Evolutionary conservation across 306 rosid species (phyloP).

Genomic region (Cyclanthera cordifolia): DNA sequence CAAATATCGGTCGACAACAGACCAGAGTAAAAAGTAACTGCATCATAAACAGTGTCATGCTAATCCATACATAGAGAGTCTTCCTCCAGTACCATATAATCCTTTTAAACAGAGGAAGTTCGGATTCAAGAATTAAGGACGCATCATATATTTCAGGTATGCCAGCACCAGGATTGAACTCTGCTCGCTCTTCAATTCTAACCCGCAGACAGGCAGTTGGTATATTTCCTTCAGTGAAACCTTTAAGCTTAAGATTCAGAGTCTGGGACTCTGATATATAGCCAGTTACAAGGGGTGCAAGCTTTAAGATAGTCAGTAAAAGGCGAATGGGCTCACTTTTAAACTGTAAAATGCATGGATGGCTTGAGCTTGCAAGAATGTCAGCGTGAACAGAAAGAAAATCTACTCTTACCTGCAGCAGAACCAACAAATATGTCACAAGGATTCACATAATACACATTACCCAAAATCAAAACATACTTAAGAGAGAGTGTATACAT

Average conservation of each 20-base stretch:
- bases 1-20: constrained; percentile 47
- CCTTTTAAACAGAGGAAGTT: constrained; percentile 51
- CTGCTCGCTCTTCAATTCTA: constrained; percentile 64
- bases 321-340: constrained; percentile 67
- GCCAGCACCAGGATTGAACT: constrained; percentile 59
- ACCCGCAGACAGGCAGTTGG: constrained; percentile 65
- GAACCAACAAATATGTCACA: constrained; percentile 2
- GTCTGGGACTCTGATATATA: constrained; percentile 54
- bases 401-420: constrained; percentile 46
- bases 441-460: neutral
- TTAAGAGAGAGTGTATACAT: neutral
- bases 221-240: constrained; percentile 40
- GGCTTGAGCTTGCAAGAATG: constrained; percentile 55
- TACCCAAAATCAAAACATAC: neutral
- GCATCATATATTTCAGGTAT: constrained; percentile 77
- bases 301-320: constrained; percentile 44
- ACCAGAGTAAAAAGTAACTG: constrained; percentile 40
- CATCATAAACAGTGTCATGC: constrained; percentile 35
- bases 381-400: constrained; percentile 41
- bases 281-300: constrained; percentile 58
- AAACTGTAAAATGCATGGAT: constrained; percentile 65
- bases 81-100: constrained; percentile 71
- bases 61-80: constrained; percentile 54
- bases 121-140: constrained; percentile 36
- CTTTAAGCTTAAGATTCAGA: constrained; percentile 47